These are phyloP conservation scores for Podila epicladia DNA, from an alignment of 192 early-diverging fungal genomes.

Conservation along the genomic window DNA sequence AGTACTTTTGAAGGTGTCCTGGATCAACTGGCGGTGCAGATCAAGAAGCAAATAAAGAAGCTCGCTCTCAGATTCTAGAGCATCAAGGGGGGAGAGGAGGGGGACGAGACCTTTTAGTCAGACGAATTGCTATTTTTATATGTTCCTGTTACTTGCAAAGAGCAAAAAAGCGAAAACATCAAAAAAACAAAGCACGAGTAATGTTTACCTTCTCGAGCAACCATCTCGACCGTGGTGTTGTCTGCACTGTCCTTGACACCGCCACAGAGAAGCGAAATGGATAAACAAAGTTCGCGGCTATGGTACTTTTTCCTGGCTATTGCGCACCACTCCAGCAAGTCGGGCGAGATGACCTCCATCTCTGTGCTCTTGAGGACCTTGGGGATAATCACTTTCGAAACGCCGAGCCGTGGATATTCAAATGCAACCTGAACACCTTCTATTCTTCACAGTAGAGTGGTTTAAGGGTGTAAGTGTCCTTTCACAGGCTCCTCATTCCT, in stretches of 20 bases:
- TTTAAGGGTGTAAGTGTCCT: no score
- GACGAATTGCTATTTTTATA: background rate
- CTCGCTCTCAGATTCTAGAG: slow-evolving; percentile 32
- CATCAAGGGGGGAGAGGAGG: background rate
- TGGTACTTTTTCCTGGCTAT: background rate
- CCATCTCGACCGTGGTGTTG: slow-evolving; percentile 18
- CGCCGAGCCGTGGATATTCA: slow-evolving; percentile 16
- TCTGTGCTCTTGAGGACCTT: slow-evolving; percentile 29
- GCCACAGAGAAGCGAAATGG: slow-evolving; percentile 23
- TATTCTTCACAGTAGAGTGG: background rate
- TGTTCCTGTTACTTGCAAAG: background rate
- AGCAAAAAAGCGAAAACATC: background rate
- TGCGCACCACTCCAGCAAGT: slow-evolving; percentile 36
- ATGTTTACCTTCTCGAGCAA: slow-evolving; percentile 30
- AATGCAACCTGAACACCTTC: slow-evolving; percentile 37
- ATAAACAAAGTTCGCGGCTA: slow-evolving; percentile 10
- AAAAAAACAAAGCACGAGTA: no score
- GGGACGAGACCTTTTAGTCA: background rate
- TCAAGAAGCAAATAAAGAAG: slow-evolving; percentile 19
- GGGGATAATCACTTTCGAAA: slow-evolving; percentile 18
- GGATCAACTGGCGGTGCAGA: slow-evolving; percentile 28
- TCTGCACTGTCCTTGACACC: slow-evolving; percentile 20
- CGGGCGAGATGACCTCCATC: slow-evolving; percentile 24
- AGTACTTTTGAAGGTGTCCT: background rate
- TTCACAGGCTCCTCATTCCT: background rate